Conservation (phyloP, 331 rosid species). For the Pyracantha coccinea region DNA sequence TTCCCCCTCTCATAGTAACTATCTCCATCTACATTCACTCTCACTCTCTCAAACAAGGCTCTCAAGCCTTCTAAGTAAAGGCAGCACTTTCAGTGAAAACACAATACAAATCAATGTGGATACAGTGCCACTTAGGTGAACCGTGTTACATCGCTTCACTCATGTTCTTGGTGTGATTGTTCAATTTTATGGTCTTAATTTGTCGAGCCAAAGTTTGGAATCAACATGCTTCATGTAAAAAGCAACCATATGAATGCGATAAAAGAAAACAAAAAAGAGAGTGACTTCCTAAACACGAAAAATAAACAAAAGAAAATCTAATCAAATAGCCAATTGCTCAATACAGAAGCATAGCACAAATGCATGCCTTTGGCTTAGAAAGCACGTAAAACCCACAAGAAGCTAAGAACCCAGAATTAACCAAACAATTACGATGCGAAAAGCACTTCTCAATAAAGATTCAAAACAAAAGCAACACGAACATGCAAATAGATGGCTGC, state of each 20-base stretch:
- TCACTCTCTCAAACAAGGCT: not conserved
- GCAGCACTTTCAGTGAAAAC: not conserved
- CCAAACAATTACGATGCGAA: not conserved
- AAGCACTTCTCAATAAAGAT: not conserved
- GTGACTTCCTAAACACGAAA: not conserved
- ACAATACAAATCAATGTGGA: not conserved
- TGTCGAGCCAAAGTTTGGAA: not conserved
- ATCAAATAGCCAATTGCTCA: not conserved
- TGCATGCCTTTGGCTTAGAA: not conserved
- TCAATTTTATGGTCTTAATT: not conserved
- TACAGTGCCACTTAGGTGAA: not conserved
- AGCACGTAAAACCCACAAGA: not conserved
- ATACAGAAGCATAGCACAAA: not conserved
- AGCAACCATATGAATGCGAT: not conserved
- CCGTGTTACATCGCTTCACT: not conserved
- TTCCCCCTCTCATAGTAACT: not conserved
- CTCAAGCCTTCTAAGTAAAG: not conserved
- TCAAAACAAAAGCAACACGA: not conserved
- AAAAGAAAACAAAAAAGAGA: not conserved
- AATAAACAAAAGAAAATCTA: not conserved
- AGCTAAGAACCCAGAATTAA: not conserved
- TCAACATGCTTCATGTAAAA: not conserved
- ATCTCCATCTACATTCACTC: not conserved
- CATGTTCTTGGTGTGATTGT: not conserved
- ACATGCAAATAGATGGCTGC: not conserved